Base-by-base conservation (phyloP, 768 basidiomycete species). In the Mycena haematopus region DNA sequence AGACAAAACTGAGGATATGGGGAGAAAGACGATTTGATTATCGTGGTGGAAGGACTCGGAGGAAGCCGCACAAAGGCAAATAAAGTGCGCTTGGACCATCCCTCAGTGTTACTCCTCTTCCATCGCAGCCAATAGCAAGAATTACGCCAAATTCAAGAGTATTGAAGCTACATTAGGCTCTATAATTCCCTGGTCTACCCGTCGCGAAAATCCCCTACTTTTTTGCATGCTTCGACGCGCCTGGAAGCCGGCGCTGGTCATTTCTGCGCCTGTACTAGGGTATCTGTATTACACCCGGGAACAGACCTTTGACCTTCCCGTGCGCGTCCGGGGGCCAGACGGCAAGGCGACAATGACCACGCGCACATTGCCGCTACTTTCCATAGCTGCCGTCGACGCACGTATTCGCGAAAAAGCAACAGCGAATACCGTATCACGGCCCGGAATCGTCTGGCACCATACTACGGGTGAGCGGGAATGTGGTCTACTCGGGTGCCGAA, bases 401-500 rank as follows among this genome's bases (percentile, higher is more conserved):
- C 85, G 86, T 24, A 81, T 93, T 52, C 79, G 73, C 49, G 83
- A 86, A 67, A 78, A 85, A 65, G 84, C 85, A 4, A 78, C 77
- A 3, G 75, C 76, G 19, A 76, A 84, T 56, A 77, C 76, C 21
- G 75, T 82, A 49, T 60, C 77, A 14, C 78, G 85, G 44, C 86
- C 85, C 0, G 79, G 88, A 19, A 76, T 85, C 55, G 75, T 80
- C 14, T 93, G 92, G 92, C 87, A 83, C 66, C 89, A 90, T 75
- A 83, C 89, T 51, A 96, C 90, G 3, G 65, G 65, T 66, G 45
- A 36, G 36, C n/a, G 2, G n/a, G 27, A n/a, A 4, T 1, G 24
- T 13, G 19, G 9, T 25, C 2, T 25, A 10, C 6, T 31, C 25
- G 19, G 9, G 13, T 27, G 17, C 27, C 14, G 21, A 50, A 24